Evolutionary conservation across 768 basidiomycete genomes (phyloP).

Genomic region (Tremella yokohamensis): DNA sequence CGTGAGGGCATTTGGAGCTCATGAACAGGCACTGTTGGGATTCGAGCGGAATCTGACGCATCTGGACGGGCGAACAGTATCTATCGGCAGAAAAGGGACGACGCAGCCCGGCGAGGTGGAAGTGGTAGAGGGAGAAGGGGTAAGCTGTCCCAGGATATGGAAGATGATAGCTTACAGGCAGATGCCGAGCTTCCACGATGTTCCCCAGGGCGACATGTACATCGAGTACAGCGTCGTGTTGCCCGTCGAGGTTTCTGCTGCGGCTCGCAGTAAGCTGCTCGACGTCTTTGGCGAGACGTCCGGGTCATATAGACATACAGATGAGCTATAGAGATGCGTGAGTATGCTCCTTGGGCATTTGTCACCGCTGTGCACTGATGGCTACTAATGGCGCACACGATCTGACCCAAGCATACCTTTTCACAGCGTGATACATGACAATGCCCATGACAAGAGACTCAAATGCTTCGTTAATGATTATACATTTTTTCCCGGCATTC

Average conservation of each 20-base stretch:
- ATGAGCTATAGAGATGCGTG: too few species aligned
- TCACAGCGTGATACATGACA: too few species aligned
- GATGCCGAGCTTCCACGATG: constrained; percentile 49
- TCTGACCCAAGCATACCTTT: too few species aligned
- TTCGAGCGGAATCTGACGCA: constrained; percentile 88
- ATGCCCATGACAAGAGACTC: too few species aligned
- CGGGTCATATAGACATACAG: too few species aligned
- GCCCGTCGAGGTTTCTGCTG: constrained; percentile 64
- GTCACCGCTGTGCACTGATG: too few species aligned
- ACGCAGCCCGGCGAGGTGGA: constrained; percentile 90
- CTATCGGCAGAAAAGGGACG: constrained; percentile 67
- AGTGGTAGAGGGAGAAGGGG: constrained; percentile 79
- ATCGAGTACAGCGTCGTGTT: constrained; percentile 91
- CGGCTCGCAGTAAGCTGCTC: not conserved
- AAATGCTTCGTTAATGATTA: too few species aligned
- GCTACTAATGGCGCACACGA: too few species aligned
- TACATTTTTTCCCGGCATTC: too few species aligned
- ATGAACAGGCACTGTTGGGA: constrained; percentile 80
- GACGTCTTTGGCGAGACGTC: not conserved
- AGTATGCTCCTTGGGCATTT: too few species aligned
- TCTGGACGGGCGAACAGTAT: constrained; percentile 78
- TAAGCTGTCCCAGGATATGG: constrained; percentile 55
- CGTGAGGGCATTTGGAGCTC: not conserved
- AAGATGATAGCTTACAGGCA: constrained; percentile 7
- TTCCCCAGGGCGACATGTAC: constrained; percentile 68